Evolutionary conservation across 257 asterid species (phyloP).

Genomic region (Solanum sitiens): DNA sequence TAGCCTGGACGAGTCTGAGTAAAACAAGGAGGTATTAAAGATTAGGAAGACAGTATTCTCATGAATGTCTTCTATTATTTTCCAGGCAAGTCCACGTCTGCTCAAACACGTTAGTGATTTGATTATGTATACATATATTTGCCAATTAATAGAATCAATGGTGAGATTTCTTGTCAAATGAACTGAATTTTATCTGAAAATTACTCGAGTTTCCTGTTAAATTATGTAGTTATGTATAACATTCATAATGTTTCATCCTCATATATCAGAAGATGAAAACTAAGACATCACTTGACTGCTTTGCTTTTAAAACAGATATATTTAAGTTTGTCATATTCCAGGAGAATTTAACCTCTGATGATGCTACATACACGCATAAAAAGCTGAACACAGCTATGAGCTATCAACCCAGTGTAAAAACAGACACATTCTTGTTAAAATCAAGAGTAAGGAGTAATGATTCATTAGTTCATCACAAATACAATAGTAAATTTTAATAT

Average conservation of each 20-base stretch:
- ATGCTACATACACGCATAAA: not conserved
- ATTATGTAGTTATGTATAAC: not conserved
- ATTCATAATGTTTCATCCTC: not conserved
- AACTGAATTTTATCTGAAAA: not conserved
- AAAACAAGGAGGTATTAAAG: not conserved
- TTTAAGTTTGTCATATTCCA: not conserved
- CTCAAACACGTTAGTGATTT: constrained; percentile 5
- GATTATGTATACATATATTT: not conserved
- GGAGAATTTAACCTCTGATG: not conserved
- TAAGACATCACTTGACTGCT: not conserved
- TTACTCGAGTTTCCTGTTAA: not conserved
- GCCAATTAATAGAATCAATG: not conserved
- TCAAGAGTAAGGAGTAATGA: not conserved
- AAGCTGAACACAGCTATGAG: not conserved
- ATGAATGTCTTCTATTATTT: not conserved
- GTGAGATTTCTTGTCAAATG: not conserved
- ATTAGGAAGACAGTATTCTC: not conserved
- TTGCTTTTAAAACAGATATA: not conserved
- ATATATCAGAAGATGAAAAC: not conserved
- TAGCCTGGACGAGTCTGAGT: not conserved
- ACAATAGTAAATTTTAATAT: not conserved
- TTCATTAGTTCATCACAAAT: not conserved
- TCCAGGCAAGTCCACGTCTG: not conserved
- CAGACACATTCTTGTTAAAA: not conserved
- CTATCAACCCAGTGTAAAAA: not conserved